Conservation (phyloP, 768 basidiomycete species). For the Russula olivacea region DNA sequence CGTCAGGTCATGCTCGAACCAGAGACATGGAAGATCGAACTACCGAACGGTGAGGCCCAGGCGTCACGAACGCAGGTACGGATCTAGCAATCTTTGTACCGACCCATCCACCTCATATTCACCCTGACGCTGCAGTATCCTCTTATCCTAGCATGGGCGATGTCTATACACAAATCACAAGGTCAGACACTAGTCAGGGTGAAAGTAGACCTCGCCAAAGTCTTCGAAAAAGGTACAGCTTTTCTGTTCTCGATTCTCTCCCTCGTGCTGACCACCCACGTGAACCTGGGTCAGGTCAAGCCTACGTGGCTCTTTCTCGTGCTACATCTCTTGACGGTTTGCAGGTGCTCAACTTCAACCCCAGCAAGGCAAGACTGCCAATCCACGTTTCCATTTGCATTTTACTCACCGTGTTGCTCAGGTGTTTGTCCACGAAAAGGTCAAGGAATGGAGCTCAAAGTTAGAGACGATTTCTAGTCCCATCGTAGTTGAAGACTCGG, state of each 20-base stretch:
- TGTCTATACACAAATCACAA: slow-evolving; percentile 98
- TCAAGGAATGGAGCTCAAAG: slow-evolving; percentile 65
- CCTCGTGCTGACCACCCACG: neutral
- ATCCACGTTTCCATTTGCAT: neutral
- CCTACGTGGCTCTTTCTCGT: slow-evolving; percentile 87
- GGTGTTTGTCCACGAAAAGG: slow-evolving; percentile 38
- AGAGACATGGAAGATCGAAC: slow-evolving; percentile 82
- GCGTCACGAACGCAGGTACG: slow-evolving; percentile 73
- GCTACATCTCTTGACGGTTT: slow-evolving; percentile 81
- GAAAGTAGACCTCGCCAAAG: slow-evolving; percentile 86
- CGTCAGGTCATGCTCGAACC: slow-evolving; percentile 55
- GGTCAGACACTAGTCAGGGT: slow-evolving; percentile 95
- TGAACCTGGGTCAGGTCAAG: slow-evolving; percentile 54
- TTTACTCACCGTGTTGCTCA: slow-evolving; percentile 1
- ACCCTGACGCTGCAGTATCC: slow-evolving; percentile 51
- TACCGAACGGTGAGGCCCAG: slow-evolving; percentile 82
- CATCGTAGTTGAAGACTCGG: slow-evolving; percentile 4
- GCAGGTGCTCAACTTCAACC: slow-evolving; percentile 76
- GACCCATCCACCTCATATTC: neutral
- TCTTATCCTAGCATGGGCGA: slow-evolving; percentile 90
- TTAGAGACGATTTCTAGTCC: slow-evolving; percentile 43
- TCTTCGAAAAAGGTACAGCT: slow-evolving; percentile 81
- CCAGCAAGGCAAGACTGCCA: slow-evolving; percentile 49
- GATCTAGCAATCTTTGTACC: neutral
- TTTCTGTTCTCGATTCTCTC: neutral